Conservation (phyloP, 495 filamentous ascomycete genomes). For the Trichoderma virens region DNA sequence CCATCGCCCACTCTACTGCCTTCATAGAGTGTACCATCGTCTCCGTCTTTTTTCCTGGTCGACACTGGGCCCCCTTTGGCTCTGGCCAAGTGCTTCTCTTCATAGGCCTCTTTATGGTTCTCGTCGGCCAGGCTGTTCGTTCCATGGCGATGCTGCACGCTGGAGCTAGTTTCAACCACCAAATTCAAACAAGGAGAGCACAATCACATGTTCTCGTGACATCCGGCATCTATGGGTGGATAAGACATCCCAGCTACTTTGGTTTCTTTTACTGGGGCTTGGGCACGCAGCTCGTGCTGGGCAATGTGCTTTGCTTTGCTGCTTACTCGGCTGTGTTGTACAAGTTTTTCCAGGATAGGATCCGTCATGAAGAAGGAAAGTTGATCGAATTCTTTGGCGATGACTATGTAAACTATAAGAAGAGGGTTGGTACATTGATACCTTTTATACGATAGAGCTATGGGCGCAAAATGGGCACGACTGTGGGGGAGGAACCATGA, state of each 20-base stretch:
- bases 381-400: slow-evolving; percentile 76
- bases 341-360: slow-evolving; percentile 71
- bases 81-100: slow-evolving; percentile 29
- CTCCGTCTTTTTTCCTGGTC: slow-evolving; percentile 48
- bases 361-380: slow-evolving; percentile 70
- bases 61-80: slow-evolving; percentile 29
- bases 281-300: slow-evolving; percentile 86
- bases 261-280: slow-evolving; percentile 97
- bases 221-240: slow-evolving; percentile 50
- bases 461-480: not conserved
- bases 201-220: slow-evolving; percentile 72
- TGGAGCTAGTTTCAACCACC: slow-evolving; percentile 87
- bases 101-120: slow-evolving; percentile 55
- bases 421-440: slow-evolving; percentile 57
- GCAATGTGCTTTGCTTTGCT: slow-evolving; percentile 70
- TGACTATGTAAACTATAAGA: slow-evolving; percentile 69
- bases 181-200: slow-evolving; percentile 59
- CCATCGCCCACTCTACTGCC: slow-evolving; percentile 69
- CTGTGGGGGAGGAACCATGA: not conserved
- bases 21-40: slow-evolving; percentile 61
- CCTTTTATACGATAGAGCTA: slow-evolving; percentile 49
- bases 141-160: slow-evolving; percentile 81
- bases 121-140: slow-evolving; percentile 63
- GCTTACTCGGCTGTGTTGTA: slow-evolving; percentile 70
- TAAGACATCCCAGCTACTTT: slow-evolving; percentile 90